Evolutionary conservation across 2,329 filamentous ascomycete species (phyloP).

Genomic region (Penicillium sp.): DNA sequence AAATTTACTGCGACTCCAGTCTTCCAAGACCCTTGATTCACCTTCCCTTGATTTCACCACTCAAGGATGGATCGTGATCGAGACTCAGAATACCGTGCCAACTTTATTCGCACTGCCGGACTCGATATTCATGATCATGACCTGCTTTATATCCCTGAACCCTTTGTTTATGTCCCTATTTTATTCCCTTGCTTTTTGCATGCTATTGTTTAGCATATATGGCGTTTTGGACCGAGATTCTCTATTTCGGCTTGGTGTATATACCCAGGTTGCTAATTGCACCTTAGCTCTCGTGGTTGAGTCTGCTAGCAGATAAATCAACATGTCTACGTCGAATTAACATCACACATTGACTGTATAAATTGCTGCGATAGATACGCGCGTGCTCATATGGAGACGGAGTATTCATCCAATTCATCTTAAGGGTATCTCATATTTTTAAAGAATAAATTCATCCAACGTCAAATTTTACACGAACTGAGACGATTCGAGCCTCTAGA

Average conservation of each 20-base stretch:
- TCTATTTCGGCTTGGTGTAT: conserved; percentile 20
- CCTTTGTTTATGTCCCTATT: not conserved
- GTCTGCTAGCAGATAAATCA: conserved; percentile 11
- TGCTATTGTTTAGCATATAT: conserved; percentile 12
- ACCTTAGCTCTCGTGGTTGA: conserved; percentile 18
- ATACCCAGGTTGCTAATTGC: conserved; percentile 21
- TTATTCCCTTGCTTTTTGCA: conserved; percentile 1
- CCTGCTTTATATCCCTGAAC: conserved; percentile 3
- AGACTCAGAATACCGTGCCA: not conserved
- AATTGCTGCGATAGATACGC: not conserved
- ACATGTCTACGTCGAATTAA: not conserved
- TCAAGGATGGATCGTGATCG: not conserved
- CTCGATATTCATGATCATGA: conserved; percentile 5
- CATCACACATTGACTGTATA: too few relatives aligned
- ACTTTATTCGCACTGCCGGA: not conserved
- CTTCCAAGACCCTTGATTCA: not conserved
- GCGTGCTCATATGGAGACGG: not conserved
- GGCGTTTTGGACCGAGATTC: conserved; percentile 14
- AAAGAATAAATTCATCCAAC: not conserved
- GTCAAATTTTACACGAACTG: not conserved
- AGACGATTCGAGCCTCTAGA: too few relatives aligned
- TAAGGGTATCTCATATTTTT: not conserved
- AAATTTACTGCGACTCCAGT: not conserved
- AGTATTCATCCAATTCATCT: not conserved
- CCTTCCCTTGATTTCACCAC: not conserved